These are phyloP conservation scores for Candolleomyces aberdarensis DNA, from an alignment of 768 basidiomycete genomes.

Conservation along the genomic window DNA sequence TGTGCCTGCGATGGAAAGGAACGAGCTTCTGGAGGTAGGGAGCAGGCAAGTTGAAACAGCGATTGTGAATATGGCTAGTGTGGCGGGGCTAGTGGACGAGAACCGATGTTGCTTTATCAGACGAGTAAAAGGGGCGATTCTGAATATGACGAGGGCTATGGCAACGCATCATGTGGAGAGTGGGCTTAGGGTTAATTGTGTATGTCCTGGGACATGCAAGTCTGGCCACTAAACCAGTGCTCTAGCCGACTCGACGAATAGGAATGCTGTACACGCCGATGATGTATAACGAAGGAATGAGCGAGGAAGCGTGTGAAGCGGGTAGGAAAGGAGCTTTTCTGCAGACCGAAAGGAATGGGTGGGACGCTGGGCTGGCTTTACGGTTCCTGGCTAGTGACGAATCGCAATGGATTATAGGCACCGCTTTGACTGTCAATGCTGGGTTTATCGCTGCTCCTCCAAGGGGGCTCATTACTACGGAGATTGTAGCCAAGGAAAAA, in stretches of 20 bases:
- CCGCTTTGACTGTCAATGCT: conserved; percentile 38
- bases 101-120: conserved; percentile 38
- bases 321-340: conserved; percentile 34
- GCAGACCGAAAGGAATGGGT: conserved; percentile 41
- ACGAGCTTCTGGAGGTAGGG: conserved; percentile 20
- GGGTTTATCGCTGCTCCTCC: conserved; percentile 34
- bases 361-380: conserved; percentile 38
- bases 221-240: not conserved
- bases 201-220: conserved; percentile 33
- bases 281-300: conserved; percentile 35
- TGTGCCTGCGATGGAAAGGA: conserved; percentile 42
- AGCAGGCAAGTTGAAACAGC: conserved; percentile 11
- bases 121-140: conserved; percentile 40
- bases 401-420: conserved; percentile 42
- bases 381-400: conserved; percentile 40
- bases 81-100: conserved; percentile 35
- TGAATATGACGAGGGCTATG: conserved; percentile 46
- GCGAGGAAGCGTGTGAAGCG: conserved; percentile 32
- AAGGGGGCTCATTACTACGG: not conserved
- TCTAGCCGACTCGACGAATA: conserved; percentile 1
- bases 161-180: conserved; percentile 37
- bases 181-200: conserved; percentile 39
- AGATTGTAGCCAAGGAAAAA: not conserved
- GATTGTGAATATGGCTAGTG: conserved; percentile 41
- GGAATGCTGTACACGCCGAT: conserved; percentile 42